Evolutionary conservation across 2,329 filamentous ascomycete genomes (phyloP).

Genomic region (Colletotrichum lini): DNA sequence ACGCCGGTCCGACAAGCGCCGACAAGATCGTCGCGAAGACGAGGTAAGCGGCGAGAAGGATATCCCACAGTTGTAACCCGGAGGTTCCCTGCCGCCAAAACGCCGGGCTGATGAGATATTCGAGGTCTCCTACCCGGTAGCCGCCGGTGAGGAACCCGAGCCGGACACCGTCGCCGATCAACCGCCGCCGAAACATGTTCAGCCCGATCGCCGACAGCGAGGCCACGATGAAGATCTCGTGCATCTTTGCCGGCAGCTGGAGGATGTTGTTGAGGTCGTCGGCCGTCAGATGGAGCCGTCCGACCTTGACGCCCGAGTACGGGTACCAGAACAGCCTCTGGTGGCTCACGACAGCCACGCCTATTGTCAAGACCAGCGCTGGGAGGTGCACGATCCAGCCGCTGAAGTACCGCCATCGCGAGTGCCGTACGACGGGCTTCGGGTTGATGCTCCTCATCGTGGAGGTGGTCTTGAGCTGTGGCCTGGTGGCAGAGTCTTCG

Average conservation of each 20-base stretch:
- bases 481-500: not conserved
- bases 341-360: conserved; percentile 17
- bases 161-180: conserved; percentile 28
- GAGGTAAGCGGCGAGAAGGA: conserved; percentile 4
- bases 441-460: not conserved
- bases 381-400: conserved; percentile 33
- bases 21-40: conserved; percentile 29
- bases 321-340: conserved; percentile 30
- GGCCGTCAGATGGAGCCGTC: not conserved
- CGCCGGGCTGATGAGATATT: conserved; percentile 19
- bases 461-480: not conserved
- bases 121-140: conserved; percentile 34
- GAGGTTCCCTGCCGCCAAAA: conserved; percentile 22
- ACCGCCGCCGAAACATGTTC: conserved; percentile 7
- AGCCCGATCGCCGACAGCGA: conserved; percentile 34
- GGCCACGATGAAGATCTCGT: conserved; percentile 30
- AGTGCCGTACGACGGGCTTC: not conserved
- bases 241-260: conserved; percentile 30
- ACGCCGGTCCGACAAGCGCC: conserved; percentile 35
- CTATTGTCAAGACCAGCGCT: conserved; percentile 9
- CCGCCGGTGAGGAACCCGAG: conserved; percentile 35
- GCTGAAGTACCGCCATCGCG: conserved; percentile 6
- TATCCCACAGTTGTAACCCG: not conserved
- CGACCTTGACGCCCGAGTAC: not conserved
- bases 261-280: conserved; percentile 31